Evolutionary conservation across 257 asterid genomes (phyloP).

Genomic region (Knoxia roxburghii): DNA sequence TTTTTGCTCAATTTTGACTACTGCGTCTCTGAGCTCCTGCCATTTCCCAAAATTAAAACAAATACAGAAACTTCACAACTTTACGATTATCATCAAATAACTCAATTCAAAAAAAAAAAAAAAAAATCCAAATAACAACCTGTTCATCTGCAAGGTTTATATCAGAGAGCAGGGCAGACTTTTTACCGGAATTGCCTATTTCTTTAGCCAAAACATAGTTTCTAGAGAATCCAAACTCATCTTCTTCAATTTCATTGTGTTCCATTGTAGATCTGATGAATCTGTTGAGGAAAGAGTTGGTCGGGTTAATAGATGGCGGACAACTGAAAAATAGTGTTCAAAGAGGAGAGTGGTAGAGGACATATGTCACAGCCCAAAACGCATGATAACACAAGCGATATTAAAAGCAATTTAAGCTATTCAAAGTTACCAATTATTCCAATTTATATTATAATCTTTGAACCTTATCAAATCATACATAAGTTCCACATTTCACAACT

Average conservation of each 20-base stretch:
- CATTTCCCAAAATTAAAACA: background rate
- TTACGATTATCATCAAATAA: too few relatives aligned
- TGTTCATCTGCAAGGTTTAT: constrained; percentile 69
- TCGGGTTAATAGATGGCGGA: background rate
- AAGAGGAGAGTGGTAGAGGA: too few relatives aligned
- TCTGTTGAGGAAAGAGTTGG: background rate
- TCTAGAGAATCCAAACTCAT: constrained; percentile 86
- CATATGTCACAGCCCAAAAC: too few relatives aligned
- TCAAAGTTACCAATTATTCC: too few relatives aligned
- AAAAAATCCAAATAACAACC: constrained; percentile 27
- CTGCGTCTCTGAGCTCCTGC: constrained; percentile 75
- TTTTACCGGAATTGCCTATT: constrained; percentile 58
- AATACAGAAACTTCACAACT: too few relatives aligned
- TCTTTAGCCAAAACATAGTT: constrained; percentile 86
- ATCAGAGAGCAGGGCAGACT: constrained; percentile 58
- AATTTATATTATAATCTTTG: too few relatives aligned
- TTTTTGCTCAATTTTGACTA: constrained; percentile 60
- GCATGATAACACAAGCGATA: too few relatives aligned
- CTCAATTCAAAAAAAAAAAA: background rate
- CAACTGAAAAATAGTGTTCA: too few relatives aligned
- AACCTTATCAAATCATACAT: too few relatives aligned
- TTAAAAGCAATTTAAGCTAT: too few relatives aligned
- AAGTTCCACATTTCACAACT: too few relatives aligned
- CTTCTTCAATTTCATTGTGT: constrained; percentile 50
- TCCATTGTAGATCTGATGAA: constrained; percentile 31